Base-by-base conservation (phyloP, 371 early-diverging fungal genomes). In the Synchytrium microbalum region DNA sequence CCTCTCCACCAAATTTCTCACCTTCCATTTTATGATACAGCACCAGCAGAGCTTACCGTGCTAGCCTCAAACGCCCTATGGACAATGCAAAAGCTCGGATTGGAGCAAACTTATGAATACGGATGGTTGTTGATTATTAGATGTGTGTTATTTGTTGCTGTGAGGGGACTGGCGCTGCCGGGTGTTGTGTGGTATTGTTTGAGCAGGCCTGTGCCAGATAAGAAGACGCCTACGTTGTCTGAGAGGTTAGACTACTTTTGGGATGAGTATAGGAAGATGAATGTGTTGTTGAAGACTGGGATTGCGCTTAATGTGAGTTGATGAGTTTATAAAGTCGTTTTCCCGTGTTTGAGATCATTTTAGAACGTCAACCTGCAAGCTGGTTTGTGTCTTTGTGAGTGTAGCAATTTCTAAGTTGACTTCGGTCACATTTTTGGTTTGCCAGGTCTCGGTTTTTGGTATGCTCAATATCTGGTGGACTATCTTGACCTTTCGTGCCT, bases 221-320 rank as follows among this genome's bases (percentile, higher is more conserved):
- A 5, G 10, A 5, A 19, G 46, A 19, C 10, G 19, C 10, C 10
- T 19, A 19, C 46, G 19, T 5, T 38, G 46, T 10, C 10, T 5
- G 46, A 38, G 46, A 5, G 46, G 10, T 38, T 38, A 19, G 19
- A 19, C 10, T 38, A 38, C 46, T 38, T 19, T 62, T 67, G 73
- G 10, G 82, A 85, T 16, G 86, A 87, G 59, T 80, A 92, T 59
- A 86, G 83, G 13, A 75, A 80, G 26, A 79, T 87, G 59, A 75
- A 91, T 28, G 83, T 86, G 27, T 76, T 70, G 67, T 65, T 90
- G 25, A 75, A 84, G 13, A 72, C 79, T 3, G 88, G 87, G 3
- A 76, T 82, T 38, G 46, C 46, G 5, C 10, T 38, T 5, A 38
- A 38, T 38, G 46, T 38, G 46, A n/a, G n/a, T n/a, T n/a, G n/a